Conservation (phyloP, 805 yeast genomes). For the Millerago galiae region DNA sequence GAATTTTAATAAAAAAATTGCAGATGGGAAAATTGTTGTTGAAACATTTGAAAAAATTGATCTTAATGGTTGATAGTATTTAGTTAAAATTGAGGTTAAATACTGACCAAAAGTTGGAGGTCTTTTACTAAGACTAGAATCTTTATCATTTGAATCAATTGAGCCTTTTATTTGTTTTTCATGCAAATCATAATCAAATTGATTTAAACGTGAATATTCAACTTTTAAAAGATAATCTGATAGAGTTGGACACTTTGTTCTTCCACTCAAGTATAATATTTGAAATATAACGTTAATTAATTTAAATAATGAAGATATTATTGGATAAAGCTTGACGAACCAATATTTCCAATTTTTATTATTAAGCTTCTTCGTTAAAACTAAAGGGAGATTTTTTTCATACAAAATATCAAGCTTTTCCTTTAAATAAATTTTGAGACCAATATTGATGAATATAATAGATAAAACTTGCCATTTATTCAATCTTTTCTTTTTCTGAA, state of each 20-base stretch:
- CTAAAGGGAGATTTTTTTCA: slow-evolving; percentile 56
- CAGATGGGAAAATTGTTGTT: slow-evolving; percentile 60
- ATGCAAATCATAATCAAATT: slow-evolving; percentile 23
- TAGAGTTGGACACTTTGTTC: slow-evolving; percentile 54
- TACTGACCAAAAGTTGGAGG: slow-evolving; percentile 25
- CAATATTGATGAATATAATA: slow-evolving; percentile 53
- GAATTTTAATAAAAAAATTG: slow-evolving; percentile 75
- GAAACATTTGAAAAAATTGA: slow-evolving; percentile 16
- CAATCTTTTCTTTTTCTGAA: slow-evolving; percentile 49
- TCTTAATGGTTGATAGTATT: slow-evolving; percentile 14
- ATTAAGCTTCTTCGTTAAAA: slow-evolving; percentile 41
- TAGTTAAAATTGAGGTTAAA: slow-evolving; percentile 5
- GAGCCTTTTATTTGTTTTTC: slow-evolving; percentile 7
- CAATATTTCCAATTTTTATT: slow-evolving; percentile 25
- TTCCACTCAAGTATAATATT: slow-evolving; percentile 61
- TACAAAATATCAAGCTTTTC: slow-evolving; percentile 62
- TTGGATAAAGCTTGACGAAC: slow-evolving; percentile 60
- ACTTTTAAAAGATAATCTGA: slow-evolving; percentile 56
- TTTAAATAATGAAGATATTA: slow-evolving; percentile 39
- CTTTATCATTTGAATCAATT: background rate
- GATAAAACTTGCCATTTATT: slow-evolving; percentile 45
- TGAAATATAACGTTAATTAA: slow-evolving; percentile 50
- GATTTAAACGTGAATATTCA: slow-evolving; percentile 43
- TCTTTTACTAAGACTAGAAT: slow-evolving; percentile 6
- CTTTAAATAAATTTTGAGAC: slow-evolving; percentile 53